Percentiles rank a stretch among this genome's conserved stretches.
These are phyloP conservation scores for Cicer cuneatum DNA, from an alignment of 306 rosid genomes.

Conservation along the genomic window DNA sequence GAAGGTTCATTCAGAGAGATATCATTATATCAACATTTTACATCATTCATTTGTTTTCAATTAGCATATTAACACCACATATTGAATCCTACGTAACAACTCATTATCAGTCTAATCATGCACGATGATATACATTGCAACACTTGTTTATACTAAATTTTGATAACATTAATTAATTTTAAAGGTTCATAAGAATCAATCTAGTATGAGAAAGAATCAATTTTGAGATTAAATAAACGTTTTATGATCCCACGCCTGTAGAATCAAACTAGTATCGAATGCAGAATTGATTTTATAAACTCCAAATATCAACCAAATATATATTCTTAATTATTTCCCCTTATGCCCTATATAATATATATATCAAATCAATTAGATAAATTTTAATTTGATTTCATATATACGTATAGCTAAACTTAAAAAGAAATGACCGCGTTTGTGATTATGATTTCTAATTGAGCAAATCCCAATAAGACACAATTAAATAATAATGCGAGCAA, in stretches of 20 bases:
- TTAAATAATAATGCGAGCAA: neutral
- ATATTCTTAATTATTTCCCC: neutral
- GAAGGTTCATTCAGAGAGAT: slow-evolving; percentile 21
- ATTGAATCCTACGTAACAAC: neutral
- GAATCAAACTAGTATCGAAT: neutral
- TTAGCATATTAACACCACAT: neutral
- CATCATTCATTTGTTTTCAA: neutral
- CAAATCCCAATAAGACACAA: neutral
- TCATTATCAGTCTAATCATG: neutral
- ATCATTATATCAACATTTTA: neutral
- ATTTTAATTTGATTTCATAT: too few relatives aligned
- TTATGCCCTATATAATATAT: neutral
- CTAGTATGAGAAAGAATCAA: neutral
- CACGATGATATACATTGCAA: neutral
- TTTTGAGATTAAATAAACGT: neutral
- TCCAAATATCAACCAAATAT: neutral
- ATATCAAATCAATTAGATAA: neutral
- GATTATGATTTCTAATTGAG: neutral
- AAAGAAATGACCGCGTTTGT: too few relatives aligned
- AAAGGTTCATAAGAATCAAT: neutral
- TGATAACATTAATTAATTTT: neutral
- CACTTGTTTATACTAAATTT: neutral
- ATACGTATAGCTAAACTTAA: too few relatives aligned
- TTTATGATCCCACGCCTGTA: neutral
- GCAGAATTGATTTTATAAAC: neutral